These are phyloP conservation scores for Echites panduratus DNA, from an alignment of 257 asterid genomes.

Conservation along the genomic window DNA sequence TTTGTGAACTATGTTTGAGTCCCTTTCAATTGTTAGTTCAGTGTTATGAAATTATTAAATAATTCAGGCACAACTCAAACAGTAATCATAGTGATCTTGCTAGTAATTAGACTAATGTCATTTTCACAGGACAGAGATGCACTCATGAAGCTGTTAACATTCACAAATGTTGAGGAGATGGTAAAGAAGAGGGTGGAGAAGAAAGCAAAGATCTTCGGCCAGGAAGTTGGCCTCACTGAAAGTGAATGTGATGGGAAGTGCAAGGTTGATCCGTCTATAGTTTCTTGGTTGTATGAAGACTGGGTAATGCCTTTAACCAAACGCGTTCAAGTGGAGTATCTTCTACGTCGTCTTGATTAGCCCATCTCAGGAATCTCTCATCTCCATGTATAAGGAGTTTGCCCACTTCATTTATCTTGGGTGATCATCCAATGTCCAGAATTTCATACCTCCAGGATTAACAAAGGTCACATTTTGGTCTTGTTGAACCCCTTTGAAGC, in stretches of 20 bases:
- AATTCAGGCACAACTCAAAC: not conserved
- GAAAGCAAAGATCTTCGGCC: conserved; percentile 65
- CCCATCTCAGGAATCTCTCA: not conserved
- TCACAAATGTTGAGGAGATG: conserved; percentile 61
- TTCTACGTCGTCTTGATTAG: conserved; percentile 55
- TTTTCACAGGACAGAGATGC: conserved; percentile 59
- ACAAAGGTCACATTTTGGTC: not conserved
- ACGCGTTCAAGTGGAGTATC: conserved; percentile 76
- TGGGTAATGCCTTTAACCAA: conserved; percentile 89
- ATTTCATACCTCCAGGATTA: not conserved
- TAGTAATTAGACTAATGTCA: not conserved
- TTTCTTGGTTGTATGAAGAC: conserved; percentile 51
- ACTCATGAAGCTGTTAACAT: conserved; percentile 67
- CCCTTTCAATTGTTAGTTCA: not conserved
- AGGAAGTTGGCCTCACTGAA: conserved; percentile 47
- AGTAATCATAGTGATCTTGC: not conserved
- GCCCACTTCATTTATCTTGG: no score
- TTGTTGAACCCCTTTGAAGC: no score
- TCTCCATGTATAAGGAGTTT: no score
- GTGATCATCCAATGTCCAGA: not conserved
- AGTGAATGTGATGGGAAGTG: conserved; percentile 21
- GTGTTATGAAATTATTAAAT: not conserved
- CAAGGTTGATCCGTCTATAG: conserved; percentile 61
- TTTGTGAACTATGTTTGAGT: no score
- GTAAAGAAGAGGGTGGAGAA: conserved; percentile 72